These are phyloP conservation scores for Globisporangium parvum DNA, from an alignment of 352 stramenopile genomes.

Conservation along the genomic window DNA sequence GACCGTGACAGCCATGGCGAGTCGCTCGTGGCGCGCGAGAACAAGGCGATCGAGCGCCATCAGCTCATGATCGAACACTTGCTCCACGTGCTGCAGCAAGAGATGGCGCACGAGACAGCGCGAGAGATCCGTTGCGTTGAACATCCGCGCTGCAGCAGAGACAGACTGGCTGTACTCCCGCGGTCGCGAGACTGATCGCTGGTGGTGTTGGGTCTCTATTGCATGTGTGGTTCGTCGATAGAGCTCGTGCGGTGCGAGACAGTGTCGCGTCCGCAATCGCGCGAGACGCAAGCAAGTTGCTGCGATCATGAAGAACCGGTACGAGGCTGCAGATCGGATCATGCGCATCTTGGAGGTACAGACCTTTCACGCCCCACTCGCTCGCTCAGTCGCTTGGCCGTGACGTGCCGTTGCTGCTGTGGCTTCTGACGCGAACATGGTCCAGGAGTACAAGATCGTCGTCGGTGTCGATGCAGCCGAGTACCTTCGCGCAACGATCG, in stretches of 20 bases:
- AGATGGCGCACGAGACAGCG: constrained; percentile 50
- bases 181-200: not conserved
- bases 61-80: constrained; percentile 53
- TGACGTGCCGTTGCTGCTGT: not conserved
- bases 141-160: not conserved
- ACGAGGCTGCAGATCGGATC: constrained; percentile 60
- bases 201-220: not conserved
- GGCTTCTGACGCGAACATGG: not conserved
- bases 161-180: not conserved
- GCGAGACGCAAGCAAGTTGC: constrained; percentile 31
- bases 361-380: not conserved
- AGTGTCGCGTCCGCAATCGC: constrained; percentile 16
- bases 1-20: not conserved
- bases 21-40: constrained; percentile 13
- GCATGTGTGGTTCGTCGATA: not conserved
- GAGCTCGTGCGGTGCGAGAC: constrained; percentile 20
- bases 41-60: constrained; percentile 35
- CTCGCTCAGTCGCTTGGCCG: not conserved
- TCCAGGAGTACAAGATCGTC: constrained; percentile 41
- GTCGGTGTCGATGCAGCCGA: constrained; percentile 26
- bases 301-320: constrained; percentile 45
- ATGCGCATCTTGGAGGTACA: constrained; percentile 72
- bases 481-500: constrained; percentile 31
- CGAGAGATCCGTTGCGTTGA: constrained; percentile 46
- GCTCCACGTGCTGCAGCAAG: constrained; percentile 44